Conservation (phyloP, 352 stramenopile species). For the Phytophthora pluvialis region DNA sequence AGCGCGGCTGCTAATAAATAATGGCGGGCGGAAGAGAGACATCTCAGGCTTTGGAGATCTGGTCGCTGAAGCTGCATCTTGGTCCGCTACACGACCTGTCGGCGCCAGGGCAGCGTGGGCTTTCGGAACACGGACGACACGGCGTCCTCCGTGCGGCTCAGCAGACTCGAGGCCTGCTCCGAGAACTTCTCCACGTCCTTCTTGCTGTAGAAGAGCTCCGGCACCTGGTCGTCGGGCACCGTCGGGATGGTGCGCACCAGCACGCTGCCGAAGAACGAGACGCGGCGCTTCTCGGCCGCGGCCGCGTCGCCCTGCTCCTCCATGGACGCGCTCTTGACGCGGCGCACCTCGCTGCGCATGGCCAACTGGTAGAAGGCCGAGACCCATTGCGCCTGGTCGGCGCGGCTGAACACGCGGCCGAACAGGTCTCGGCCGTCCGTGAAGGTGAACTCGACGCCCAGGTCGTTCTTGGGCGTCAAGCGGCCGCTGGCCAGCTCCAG, state of each 20-base stretch:
- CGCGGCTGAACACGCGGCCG: constrained; percentile 56
- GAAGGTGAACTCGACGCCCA: constrained; percentile 56
- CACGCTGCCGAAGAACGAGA: constrained; percentile 69
- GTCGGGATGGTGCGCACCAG: constrained; percentile 65
- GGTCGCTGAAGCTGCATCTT: neutral
- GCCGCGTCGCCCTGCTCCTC: constrained; percentile 37
- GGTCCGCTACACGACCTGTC: constrained; percentile 31
- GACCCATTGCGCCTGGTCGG: constrained; percentile 65
- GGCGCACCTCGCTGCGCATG: constrained; percentile 48
- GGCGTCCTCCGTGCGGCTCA: constrained; percentile 60
- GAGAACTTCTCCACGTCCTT: constrained; percentile 71
- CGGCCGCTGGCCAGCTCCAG: constrained; percentile 47
- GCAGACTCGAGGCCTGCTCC: constrained; percentile 54
- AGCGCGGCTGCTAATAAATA: constrained; percentile 34
- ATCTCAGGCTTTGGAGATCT: neutral
- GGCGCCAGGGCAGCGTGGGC: constrained; percentile 40
- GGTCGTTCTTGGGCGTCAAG: constrained; percentile 49
- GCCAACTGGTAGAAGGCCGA: constrained; percentile 70
- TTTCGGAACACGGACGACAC: constrained; percentile 49
- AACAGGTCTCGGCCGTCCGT: constrained; percentile 53
- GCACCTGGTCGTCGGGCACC: constrained; percentile 52
- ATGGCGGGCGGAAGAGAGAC: neutral
- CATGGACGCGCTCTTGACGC: constrained; percentile 34
- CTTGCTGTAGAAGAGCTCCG: constrained; percentile 70
- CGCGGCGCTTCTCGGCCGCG: constrained; percentile 43